phyloP scores from a whole-genome alignment of 371 early-diverging fungal genomes.

The Rhizopus arrhizus region DNA sequence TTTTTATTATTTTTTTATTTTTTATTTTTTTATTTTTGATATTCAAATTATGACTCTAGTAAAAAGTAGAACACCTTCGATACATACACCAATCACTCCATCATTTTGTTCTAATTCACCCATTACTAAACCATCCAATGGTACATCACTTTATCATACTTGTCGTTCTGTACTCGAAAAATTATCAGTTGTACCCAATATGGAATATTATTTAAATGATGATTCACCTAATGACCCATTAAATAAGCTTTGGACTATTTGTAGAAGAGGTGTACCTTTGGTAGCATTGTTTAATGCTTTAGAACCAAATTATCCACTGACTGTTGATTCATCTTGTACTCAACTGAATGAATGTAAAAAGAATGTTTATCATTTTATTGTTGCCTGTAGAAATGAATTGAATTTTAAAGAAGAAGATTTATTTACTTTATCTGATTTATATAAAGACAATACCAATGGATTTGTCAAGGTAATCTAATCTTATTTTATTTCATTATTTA shows the following conservation, averaged over 20 bases:
- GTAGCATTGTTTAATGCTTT: conserved; percentile 81
- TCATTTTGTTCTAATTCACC: background rate
- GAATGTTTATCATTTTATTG: conserved; percentile 76
- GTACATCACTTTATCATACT: conserved; percentile 66
- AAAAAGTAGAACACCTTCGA: background rate
- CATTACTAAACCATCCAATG: conserved; percentile 36
- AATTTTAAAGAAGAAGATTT: conserved; percentile 74
- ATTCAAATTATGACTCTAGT: background rate
- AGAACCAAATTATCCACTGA: conserved; percentile 56
- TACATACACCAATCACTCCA: background rate
- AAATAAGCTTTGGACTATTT: conserved; percentile 83
- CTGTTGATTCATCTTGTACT: conserved; percentile 49
- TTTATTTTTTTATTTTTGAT: background rate
- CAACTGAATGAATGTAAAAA: conserved; percentile 76
- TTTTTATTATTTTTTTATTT: background rate
- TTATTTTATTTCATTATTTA: background rate
- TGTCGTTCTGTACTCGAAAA: conserved; percentile 64
- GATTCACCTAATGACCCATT: conserved; percentile 54
- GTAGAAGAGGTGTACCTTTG: conserved; percentile 86
- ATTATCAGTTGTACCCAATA: conserved; percentile 61
- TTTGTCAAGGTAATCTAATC: conserved; percentile 81
- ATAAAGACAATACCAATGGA: conserved; percentile 92
- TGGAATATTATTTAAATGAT: conserved; percentile 66
- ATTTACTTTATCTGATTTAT: conserved; percentile 85
- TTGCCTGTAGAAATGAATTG: conserved; percentile 72